Evolutionary conservation across 192 early-diverging fungal genomes (phyloP), one percentile per base, ranked within the genome.

Genomic region (Entophlyctis helioformis): DNA sequence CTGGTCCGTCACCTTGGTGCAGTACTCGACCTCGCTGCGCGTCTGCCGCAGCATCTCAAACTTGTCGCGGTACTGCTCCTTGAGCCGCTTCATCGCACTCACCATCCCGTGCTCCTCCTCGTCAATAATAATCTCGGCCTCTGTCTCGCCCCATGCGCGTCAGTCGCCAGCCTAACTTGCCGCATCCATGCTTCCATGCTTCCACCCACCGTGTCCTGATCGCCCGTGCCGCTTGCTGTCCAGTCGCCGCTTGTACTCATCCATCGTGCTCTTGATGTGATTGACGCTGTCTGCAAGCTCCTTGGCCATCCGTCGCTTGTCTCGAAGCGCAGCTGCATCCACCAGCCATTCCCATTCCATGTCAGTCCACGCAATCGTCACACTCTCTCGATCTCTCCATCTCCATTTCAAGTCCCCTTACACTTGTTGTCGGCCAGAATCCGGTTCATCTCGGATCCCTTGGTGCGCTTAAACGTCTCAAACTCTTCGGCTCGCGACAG

Each of bases 401-500:
- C n/a, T n/a, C n/a, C n/a, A n/a, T n/a, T n/a, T n/a, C n/a, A n/a
- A 22, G 15, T 18, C 7, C 15, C 22, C 25, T 43, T 55, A 78
- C 69, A 51, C 44, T 80, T 80, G 64, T 80, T 80, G 51, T 80
- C 75, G 13, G 25, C 51, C 35, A 80, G 50, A 21, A 78, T 70
- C 18, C 66, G 55, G 39, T 44, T 64, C 51, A 74, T 62, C 21
- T 80, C 77, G 3, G 55, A 31, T 0, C 77, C 77, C 35, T 62
- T 78, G 0, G 54, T 54, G 15, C 54, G 29, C 40, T 80, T 80
- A 51, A 72, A 80, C 8, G 44, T 39, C 51, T 80, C 77, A 53
- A 76, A 80, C 44, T 79, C 77, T 21, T 78, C 74, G 10, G 70
- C 62, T 25, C 77, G 51, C 28, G 42, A 51, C 9, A 44, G 45